Evolutionary conservation across 805 yeast species (phyloP), one percentile per base, ranked within the genome.

Genomic region (Candida andamanensis): DNA sequence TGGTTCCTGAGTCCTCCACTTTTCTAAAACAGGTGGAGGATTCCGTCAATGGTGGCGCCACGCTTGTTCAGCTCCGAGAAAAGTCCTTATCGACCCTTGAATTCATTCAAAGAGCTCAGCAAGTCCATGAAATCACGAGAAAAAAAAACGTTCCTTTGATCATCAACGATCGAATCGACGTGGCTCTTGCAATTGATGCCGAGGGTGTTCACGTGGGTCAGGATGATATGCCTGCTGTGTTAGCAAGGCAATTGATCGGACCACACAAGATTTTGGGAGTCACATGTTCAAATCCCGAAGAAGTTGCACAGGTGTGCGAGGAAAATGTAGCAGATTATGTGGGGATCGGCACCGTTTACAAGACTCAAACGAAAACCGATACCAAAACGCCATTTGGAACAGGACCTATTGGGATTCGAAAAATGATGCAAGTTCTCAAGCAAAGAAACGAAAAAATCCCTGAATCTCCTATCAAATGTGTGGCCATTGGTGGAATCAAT

Each of bases 151-250:
- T 89, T 6, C 96, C 96, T 0, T 62, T 87, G 42, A 74, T 87
- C 20, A 86, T 87, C 49, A 85, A 87, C 45, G 96, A 87, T 49
- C 62, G 96, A 31, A 71, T 85, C 2, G 97, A 87, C 50, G 85
- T 89, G 9, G 96, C 95, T 0, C 59, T 89, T 26, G 96, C 96
- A 0, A 68, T 85, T 35, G 92, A 74, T 44, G 95, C 95, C 2
- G 95, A 85, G 41, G 95, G 95, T 21, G 80, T 89, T 6, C 97
- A 87, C 60, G 85, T 87, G 14, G 97, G 97, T 1, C 96, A 87
- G 54, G 87, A 80, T 32, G 97, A 87, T 50, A 84, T 87, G 85
- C 70, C 72, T 8, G 76, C 76, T 2, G 46, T 46, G 1, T 45
- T 68, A 23, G 92, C 76, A 1, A 58, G 96, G 22, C 49, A 62